Conservation (phyloP, 140 eudicot species). For the Anethum foeniculum region DNA sequence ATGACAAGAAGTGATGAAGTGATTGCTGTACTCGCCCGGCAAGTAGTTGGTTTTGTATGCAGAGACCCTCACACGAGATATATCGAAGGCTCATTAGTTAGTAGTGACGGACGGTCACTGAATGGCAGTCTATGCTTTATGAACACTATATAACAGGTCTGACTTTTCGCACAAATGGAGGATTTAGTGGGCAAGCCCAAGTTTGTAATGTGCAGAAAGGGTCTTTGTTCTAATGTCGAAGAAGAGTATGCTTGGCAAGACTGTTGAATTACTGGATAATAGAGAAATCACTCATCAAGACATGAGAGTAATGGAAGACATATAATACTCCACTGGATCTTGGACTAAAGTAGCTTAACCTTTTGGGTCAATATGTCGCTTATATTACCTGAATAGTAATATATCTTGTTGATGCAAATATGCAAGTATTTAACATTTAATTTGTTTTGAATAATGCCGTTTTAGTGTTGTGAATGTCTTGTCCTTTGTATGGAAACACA, state of each 20-base stretch:
- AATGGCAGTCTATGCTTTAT: neutral
- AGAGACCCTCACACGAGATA: neutral
- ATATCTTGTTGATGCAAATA: neutral
- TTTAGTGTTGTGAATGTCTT: neutral
- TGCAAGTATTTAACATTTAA: neutral
- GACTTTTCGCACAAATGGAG: neutral
- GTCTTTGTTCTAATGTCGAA: neutral
- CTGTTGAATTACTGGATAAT: neutral
- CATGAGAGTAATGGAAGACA: neutral
- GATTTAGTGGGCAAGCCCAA: neutral
- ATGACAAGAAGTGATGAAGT: neutral
- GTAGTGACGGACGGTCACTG: neutral
- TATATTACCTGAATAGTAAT: neutral
- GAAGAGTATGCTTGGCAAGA: neutral
- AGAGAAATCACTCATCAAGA: neutral
- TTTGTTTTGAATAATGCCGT: neutral
- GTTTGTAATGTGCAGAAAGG: neutral
- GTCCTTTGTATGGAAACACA: neutral
- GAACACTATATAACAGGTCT: neutral
- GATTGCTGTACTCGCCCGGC: neutral
- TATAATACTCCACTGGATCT: neutral
- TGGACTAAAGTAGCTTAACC: neutral
- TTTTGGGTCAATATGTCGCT: neutral
- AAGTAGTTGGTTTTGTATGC: conserved; percentile 2
- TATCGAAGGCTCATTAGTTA: conserved; percentile 1